Percentiles rank a stretch among this genome's conserved stretches.
Evolutionary conservation across 495 filamentous ascomycete species (phyloP).

Genomic region (Aspergillus hancockii): DNA sequence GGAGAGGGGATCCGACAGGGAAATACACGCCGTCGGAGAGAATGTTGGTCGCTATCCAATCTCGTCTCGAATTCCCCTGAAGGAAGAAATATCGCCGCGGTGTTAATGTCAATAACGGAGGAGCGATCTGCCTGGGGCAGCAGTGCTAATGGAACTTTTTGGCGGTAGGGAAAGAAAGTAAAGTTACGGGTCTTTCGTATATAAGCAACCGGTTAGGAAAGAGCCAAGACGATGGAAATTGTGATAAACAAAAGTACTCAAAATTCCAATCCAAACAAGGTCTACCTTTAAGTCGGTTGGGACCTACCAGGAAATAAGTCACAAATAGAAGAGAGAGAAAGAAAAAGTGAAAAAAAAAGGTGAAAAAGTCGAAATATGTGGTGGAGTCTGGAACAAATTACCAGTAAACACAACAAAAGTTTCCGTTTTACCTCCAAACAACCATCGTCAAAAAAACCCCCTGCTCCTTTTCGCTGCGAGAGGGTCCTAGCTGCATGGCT

Average conservation of each 20-base stretch:
- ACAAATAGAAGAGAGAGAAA: conserved; percentile 1
- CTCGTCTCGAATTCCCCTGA: conserved; percentile 3
- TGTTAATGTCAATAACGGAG: conserved; percentile 8
- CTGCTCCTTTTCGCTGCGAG: conserved; percentile 25
- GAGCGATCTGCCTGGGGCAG: conserved; percentile 25
- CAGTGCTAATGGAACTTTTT: conserved; percentile 20
- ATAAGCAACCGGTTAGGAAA: conserved; percentile 13
- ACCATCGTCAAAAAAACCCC: conserved; percentile 17
- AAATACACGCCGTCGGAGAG: not conserved
- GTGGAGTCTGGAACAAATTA: conserved; percentile 6
- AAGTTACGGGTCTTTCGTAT: conserved; percentile 20
- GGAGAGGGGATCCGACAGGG: conserved; percentile 3
- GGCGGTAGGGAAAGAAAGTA: conserved; percentile 21
- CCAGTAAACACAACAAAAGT: conserved; percentile 5
- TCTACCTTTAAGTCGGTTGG: not conserved
- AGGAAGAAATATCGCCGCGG: conserved; percentile 3
- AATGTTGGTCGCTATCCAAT: not conserved
- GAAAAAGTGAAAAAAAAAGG: not conserved
- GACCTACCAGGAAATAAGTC: not conserved
- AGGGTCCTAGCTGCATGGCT: conserved; percentile 8
- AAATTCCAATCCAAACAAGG: not conserved
- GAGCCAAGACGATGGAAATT: not conserved
- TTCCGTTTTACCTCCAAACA: conserved; percentile 6
- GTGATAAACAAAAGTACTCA: not conserved
- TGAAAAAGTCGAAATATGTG: not conserved